Base-by-base conservation (phyloP, 768 basidiomycete species). In the Lactifluus volemus region DNA sequence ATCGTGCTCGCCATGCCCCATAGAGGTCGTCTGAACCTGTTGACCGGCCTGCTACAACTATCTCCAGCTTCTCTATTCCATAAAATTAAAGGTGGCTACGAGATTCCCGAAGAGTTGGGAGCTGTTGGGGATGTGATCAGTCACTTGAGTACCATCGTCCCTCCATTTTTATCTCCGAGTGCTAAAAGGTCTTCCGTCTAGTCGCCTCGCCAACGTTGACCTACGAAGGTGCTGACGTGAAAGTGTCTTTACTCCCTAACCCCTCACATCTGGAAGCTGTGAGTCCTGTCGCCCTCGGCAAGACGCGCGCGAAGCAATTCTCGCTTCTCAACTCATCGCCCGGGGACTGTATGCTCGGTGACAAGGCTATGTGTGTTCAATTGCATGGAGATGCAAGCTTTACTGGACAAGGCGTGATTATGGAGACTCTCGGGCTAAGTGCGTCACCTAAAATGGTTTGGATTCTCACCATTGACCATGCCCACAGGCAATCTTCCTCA, bases 341-440 rank as follows among this genome's bases (percentile, higher is more conserved):
- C 8, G 73, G 72, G 10, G 73, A 73, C 17, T 80, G 77, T 53
- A 64, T 67, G 63, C 73, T 81, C 0, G 79, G 89, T 1, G 84
- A 86, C 70, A 81, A 79, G 67, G 94, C 86, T 3, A 86, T 96
- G 83, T 92, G 88, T 63, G 86, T 96, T 0, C 91, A 94, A 67
- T 72, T 97, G 50, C 94, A 96, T 64, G 94, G 94, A 3, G 94
- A 97, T 70, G 92, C 90, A 1, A 91, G 88, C 60, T 95, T 96
- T 69, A 81, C 88, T 0, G 94, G 93, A 0, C 94, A 96, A 70
- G 93, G 94, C 2, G 79, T 96, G 5, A 82, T 94, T 17, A 94
- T 92, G 85, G 94, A 96, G 71, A 79, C 81, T 17, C 77, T 97
- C 36, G 90, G 92, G 5, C 74, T 96, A 57, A 93, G 90, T 85